Base-by-base conservation (phyloP, 2,329 filamentous ascomycete species). In the Penicillium sp. region DNA sequence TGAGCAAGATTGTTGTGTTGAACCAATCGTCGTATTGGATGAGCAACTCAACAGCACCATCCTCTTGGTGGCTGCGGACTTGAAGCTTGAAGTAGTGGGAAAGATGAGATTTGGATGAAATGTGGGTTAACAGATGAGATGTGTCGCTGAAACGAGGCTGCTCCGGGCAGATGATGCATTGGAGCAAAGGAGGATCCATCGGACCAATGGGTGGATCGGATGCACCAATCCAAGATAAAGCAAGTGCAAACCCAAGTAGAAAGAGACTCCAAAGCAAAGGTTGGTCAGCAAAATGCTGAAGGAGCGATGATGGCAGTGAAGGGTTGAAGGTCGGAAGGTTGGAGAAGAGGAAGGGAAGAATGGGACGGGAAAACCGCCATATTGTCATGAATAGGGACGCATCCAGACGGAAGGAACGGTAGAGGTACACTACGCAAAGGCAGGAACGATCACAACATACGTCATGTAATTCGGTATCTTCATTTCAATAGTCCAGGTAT, bases 101-200 rank as follows among this genome's bases (percentile, higher is more conserved):
- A 27, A 96, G 74, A 66, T 97, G 91, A n/a, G 86, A 86, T 66
- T 96, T 96, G 54, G 90, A 96, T 49, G 86, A 82, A 52, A 96
- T 81, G 64, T 97, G 91, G 10, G 91, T 97, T 63, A 97, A 80
- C 29, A 96, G 76, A 68, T 96, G 91, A 27, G 90, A 95, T 36
- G 89, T 77, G 68, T 97, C 91, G 46, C 89, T 95, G 71, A 96
- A 96, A 24, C 72, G 79, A 31, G 88, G 87, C 50, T 78, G 79
- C 56, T 85, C 87, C 28, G 86, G 85, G 66, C 91, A 97, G 57
- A 95, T 84, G 61, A 77, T 83, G 79, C 91, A 97, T 57, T 81
- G 72, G 40, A 96, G 80, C 46, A 86, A 82, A 49, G 89, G 84
- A 35, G 56, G 54, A 56, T 68, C 65, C 69, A 72, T 73, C 28